Conservation (phyloP, 2,329 filamentous ascomycete species). For the Botryotinia globosa region DNA sequence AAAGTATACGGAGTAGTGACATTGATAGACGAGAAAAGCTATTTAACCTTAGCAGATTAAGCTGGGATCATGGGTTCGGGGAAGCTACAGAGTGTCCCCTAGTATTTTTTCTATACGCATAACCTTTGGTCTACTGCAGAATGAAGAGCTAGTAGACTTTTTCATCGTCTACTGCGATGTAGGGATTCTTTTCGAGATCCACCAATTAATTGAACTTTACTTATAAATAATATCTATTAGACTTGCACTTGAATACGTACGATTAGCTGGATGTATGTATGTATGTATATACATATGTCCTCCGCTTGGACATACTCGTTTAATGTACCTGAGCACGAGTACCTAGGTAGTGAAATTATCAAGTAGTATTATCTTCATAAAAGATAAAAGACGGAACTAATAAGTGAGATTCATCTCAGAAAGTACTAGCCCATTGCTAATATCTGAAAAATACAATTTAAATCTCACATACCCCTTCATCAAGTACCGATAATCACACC, state of each 20-base stretch:
- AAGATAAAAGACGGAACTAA: background rate
- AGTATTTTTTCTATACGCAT: background rate
- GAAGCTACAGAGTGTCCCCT: slow-evolving; percentile 9
- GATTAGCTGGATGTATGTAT: background rate
- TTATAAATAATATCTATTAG: background rate
- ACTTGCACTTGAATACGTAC: background rate
- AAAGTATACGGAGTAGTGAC: background rate
- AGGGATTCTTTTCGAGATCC: background rate
- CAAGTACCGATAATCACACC: background rate
- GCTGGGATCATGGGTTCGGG: slow-evolving; percentile 8
- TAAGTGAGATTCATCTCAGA: background rate
- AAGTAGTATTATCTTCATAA: background rate
- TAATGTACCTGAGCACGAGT: background rate
- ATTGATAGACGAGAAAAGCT: slow-evolving; percentile 2
- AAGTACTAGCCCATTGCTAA: background rate
- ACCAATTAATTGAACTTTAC: background rate
- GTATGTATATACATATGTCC: background rate
- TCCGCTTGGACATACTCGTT: background rate
- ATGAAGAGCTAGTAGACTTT: background rate
- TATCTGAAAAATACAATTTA: background rate
- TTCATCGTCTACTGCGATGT: background rate
- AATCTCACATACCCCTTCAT: background rate
- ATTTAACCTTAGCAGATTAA: background rate
- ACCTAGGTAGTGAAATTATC: background rate
- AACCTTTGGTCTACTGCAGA: background rate